Base-by-base conservation (phyloP, 192 early-diverging fungal genomes). In the Mortierella hygrophila region DNA sequence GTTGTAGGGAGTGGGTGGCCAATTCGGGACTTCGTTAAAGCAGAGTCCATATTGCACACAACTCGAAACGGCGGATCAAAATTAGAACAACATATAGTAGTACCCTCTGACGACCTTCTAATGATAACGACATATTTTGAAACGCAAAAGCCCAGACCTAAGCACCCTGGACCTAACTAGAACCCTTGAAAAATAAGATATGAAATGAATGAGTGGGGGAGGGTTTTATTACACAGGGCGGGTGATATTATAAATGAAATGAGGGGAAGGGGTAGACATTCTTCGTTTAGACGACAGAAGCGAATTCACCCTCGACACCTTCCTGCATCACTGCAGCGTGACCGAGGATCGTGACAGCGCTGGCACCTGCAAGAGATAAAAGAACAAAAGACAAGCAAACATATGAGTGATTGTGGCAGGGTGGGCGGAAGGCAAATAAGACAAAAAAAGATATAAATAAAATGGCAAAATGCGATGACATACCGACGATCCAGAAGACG, bases 401-500 rank as follows among this genome's bases (percentile, higher is more conserved):
- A 32, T 37, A 21, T 23, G 40, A 20, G 49, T 44, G 32, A 77
- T 63, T 29, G 26, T 8, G 57, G 57, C 57, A 60, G 23, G 60
- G 60, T 65, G 9, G 60, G 29, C 60, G 60, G 60, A 65, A 23
- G 60, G 23, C 32, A 65, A 65, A 65, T 29, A 26, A 26, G 21
- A 65, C n/a, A 32, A 26, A 32, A 65, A 65, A 40, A 35, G 29
- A 35, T 23, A 7, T 23, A 54, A 44, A 40, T 49, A 26, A 68
- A 57, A 63, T 37, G 57, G 6, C 46, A 23, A 13, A 15, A 0
- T 49, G 23, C 74, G 13, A 26, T 37, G 47, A 83, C 88, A 77
- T 90, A 91, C 91, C 90, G 77, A 92, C 80, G 73, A 93, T 89
- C 93, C 93, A 93, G 65, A 93, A 93, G 52, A 93, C 83, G 32